Evolutionary conservation across 2,329 filamentous ascomycete genomes (phyloP).

Genomic region (Coniochaeta prunicola): DNA sequence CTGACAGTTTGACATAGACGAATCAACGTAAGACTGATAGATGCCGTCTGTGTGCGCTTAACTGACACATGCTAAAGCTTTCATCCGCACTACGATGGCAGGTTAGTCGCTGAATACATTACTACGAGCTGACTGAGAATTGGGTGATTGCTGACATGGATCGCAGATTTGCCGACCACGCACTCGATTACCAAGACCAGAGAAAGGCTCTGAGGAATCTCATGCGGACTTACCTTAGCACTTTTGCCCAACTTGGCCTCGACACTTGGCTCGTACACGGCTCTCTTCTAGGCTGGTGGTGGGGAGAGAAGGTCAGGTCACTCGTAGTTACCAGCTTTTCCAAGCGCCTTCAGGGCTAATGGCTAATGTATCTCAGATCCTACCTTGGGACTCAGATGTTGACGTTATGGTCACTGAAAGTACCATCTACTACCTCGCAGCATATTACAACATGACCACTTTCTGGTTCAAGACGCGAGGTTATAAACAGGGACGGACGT

Average conservation of each 20-base stretch:
- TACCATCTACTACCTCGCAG: constrained; percentile 59
- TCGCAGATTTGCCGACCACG: constrained; percentile 7
- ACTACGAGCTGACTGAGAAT: background rate
- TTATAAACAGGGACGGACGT: constrained; percentile 26
- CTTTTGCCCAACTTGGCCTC: constrained; percentile 56
- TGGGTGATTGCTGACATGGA: background rate
- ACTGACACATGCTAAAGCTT: constrained; percentile 11
- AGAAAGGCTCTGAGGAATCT: constrained; percentile 51
- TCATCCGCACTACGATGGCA: constrained; percentile 26
- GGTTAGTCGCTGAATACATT: constrained; percentile 2
- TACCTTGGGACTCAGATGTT: constrained; percentile 73
- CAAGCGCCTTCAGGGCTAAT: background rate
- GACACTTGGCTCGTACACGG: constrained; percentile 82
- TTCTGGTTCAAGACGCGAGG: constrained; percentile 31
- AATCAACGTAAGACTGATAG: background rate
- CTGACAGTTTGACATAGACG: background rate
- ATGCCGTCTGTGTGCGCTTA: background rate
- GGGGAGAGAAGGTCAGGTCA: constrained; percentile 49
- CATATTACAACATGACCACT: constrained; percentile 56
- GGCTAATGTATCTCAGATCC: constrained; percentile 36
- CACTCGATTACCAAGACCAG: constrained; percentile 7
- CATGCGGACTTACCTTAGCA: constrained; percentile 64
- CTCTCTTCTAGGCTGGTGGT: constrained; percentile 84
- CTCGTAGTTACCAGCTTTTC: background rate
- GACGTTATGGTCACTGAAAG: constrained; percentile 65